These are phyloP conservation scores for Nannochloropsis salina DNA, from an alignment of 108 stramenopile species.

Conservation along the genomic window DNA sequence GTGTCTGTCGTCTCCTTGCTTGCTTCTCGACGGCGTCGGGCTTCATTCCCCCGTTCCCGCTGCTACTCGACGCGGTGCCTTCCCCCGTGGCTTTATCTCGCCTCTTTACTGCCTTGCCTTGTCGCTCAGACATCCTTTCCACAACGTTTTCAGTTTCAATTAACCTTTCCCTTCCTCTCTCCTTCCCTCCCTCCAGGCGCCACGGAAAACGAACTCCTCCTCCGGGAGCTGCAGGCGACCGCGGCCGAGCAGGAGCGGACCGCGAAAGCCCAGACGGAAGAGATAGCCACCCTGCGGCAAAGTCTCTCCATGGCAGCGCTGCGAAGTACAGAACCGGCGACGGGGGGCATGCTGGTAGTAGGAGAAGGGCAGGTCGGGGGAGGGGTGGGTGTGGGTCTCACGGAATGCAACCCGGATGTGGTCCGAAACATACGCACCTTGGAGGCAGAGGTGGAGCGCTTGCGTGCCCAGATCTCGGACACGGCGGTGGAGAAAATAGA, in stretches of 20 bases:
- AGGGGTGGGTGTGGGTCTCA: neutral
- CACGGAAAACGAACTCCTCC: neutral
- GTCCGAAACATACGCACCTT: neutral
- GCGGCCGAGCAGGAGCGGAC: neutral
- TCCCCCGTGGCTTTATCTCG: too few species aligned
- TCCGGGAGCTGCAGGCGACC: neutral
- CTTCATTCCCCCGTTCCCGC: too few species aligned
- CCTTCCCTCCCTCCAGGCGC: slow-evolving; percentile 1
- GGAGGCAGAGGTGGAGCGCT: neutral
- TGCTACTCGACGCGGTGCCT: too few species aligned
- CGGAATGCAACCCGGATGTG: neutral
- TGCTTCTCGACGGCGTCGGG: too few species aligned
- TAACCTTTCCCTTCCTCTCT: too few species aligned
- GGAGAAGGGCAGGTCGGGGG: neutral
- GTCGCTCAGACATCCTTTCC: too few species aligned
- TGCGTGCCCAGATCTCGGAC: neutral
- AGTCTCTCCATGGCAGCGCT: neutral
- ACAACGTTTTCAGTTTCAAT: too few species aligned
- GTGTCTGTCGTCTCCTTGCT: too few species aligned
- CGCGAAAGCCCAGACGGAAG: neutral
- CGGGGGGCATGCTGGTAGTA: neutral
- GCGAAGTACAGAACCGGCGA: neutral
- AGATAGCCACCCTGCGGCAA: neutral
- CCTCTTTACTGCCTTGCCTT: too few species aligned
- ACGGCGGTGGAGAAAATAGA: neutral